Conservation (phyloP, 2,329 filamentous ascomycete species). For the Coniosporium tulheliwenetii region DNA sequence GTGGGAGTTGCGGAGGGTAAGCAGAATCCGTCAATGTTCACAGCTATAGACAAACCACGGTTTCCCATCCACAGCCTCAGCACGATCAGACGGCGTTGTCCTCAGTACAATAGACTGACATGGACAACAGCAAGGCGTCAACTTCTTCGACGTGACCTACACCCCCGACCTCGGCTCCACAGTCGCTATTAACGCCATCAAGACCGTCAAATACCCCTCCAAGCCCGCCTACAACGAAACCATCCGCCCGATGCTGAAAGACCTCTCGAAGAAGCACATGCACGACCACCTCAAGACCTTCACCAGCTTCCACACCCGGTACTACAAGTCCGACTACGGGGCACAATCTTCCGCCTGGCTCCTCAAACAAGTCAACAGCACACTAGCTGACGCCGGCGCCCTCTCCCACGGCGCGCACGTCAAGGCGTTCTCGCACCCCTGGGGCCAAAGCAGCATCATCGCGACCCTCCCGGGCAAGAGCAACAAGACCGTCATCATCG, state of each 20-base stretch:
- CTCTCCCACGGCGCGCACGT: conserved; percentile 50
- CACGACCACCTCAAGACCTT: conserved; percentile 61
- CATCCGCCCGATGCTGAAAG: conserved; percentile 49
- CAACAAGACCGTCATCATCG: conserved; percentile 73
- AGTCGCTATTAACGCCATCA: conserved; percentile 17
- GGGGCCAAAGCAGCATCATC: conserved; percentile 84
- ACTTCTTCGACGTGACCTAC: conserved; percentile 91
- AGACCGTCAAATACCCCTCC: conserved; percentile 48
- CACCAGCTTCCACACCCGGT: conserved; percentile 65
- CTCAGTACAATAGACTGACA: background rate
- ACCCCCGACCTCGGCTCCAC: conserved; percentile 45
- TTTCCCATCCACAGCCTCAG: background rate
- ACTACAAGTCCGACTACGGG: conserved; percentile 67
- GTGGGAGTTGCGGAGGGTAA: conserved; percentile 72
- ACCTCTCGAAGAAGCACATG: conserved; percentile 65
- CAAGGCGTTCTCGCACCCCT: conserved; percentile 62
- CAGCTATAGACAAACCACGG: background rate
- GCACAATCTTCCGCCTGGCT: conserved; percentile 81
- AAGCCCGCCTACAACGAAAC: conserved; percentile 49
- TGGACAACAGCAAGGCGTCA: conserved; percentile 54
- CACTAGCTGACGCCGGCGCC: conserved; percentile 57
- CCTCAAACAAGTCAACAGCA: conserved; percentile 54
- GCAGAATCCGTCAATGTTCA: conserved; percentile 11
- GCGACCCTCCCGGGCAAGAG: conserved; percentile 77
- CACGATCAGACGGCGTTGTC: conserved; percentile 8